Evolutionary conservation across 306 rosid genomes (phyloP), one percentile per base, ranked within the genome.

Genomic region (Quercus dentata): DNA sequence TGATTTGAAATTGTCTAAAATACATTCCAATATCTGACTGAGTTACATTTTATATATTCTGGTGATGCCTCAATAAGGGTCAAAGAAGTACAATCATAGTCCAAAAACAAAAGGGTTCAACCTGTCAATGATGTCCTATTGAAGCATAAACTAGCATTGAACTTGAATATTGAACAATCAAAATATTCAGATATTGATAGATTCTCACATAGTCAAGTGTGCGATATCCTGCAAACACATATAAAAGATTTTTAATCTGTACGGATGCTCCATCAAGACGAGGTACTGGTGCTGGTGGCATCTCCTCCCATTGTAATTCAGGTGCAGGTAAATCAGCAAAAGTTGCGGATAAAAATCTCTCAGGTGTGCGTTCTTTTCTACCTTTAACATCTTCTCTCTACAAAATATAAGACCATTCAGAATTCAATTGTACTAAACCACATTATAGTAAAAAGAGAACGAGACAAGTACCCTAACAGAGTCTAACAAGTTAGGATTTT

Each of bases 291-390:
- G 98, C 97, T 3, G 94, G 70, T 1, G 91, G 86, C 93, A 94
- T 88, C 59, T 86, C 84, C 78, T 94, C 97, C 98, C 97, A 94
- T 46, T 79, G 80, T 84, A 83, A 85, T 19, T 88, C 88, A 27
- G 97, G 97, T 58, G 97, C 98, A 72, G 91, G 85, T 70, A 94
- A 82, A 86, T 92, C 98, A 5, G 97, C 97, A 83, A 76, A 91
- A 2, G 97, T 91, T 71, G 85, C 87, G 0, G 97, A 83, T 49
- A 92, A 63, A 63, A 82, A 31, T 67, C 87, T 87, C 79, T 81
- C 76, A 25, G 84, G n/a, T 54, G 35, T 78, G 59, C 18, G 68
- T 56, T 62, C 76, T 74, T 79, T 80, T 11, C 49, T 76, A 69
- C 33, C 46, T 3, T 52, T 41, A 33, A 69, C 38, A 79, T 20